Evolutionary conservation across 441 rosid genomes (phyloP).

Genomic region (Sinapis alba): DNA sequence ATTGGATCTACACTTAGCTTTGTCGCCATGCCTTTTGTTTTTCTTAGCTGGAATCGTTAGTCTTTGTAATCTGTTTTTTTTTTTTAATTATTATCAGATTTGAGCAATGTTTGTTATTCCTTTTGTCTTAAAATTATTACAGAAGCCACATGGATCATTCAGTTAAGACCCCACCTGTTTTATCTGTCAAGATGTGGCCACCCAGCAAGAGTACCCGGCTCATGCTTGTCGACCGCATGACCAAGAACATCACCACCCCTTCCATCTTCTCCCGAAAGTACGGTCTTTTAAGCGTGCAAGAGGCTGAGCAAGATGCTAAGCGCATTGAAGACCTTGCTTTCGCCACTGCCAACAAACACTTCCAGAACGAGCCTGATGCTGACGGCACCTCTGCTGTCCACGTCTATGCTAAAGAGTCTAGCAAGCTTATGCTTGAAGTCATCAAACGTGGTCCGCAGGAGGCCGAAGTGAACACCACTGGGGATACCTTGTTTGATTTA

Average conservation of each 20-base stretch:
- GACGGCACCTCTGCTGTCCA: conserved; percentile 75
- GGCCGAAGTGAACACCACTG: conserved; percentile 32
- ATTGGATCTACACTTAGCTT: no score
- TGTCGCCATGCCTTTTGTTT: neutral
- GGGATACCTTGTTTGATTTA: conserved; percentile 51
- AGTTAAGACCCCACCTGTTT: conserved; percentile 33
- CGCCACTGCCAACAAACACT: conserved; percentile 52
- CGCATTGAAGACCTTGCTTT: conserved; percentile 60
- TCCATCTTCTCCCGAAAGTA: conserved; percentile 65
- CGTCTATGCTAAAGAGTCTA: conserved; percentile 67
- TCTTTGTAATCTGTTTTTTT: neutral
- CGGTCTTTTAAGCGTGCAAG: conserved; percentile 50
- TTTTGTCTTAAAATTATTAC: neutral
- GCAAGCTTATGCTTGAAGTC: conserved; percentile 63
- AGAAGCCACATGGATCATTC: conserved; percentile 62
- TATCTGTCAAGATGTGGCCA: conserved; percentile 72
- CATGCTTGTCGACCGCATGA: conserved; percentile 69
- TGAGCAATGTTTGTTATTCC: neutral
- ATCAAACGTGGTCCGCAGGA: conserved; percentile 61
- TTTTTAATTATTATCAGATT: neutral
- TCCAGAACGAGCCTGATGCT: conserved; percentile 64
- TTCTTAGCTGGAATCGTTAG: neutral
- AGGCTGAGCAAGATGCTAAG: conserved; percentile 64
- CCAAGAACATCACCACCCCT: conserved; percentile 58
- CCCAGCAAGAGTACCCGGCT: conserved; percentile 63